Evolutionary conservation across 257 asterid genomes (phyloP).

Genomic region (Solanum okadae): DNA sequence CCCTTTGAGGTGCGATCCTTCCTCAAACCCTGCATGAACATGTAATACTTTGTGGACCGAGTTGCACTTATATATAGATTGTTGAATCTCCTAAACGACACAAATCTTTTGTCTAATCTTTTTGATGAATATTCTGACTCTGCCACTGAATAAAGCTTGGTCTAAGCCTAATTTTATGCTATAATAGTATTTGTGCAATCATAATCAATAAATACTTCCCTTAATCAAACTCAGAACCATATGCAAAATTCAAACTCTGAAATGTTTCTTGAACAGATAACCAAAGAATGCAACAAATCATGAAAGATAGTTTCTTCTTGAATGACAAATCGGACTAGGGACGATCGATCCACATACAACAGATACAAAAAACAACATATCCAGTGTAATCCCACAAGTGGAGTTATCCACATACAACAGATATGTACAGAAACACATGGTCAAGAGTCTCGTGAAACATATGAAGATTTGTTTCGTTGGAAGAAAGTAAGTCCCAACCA

Average conservation of each 20-base stretch:
- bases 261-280: not conserved
- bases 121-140: not conserved
- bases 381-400: not conserved
- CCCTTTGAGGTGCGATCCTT: not conserved
- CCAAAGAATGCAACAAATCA: not conserved
- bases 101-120: not conserved
- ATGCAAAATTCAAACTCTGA: not conserved
- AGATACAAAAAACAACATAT: not conserved
- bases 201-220: not conserved
- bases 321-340: not conserved
- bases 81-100: not conserved
- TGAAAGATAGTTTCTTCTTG: not conserved
- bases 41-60: not conserved
- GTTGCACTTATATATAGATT: not conserved
- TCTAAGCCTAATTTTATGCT: not conserved
- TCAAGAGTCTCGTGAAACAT: not conserved
- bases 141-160: not conserved
- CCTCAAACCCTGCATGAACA: not conserved
- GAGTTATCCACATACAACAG: not conserved
- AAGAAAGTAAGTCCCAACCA: not conserved
- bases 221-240: not conserved
- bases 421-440: not conserved
- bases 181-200: not conserved
- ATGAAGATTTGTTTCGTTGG: not conserved
- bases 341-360: not conserved